Conservation (phyloP, 2,329 filamentous ascomycete species). For the Thelonectria discophora region DNA sequence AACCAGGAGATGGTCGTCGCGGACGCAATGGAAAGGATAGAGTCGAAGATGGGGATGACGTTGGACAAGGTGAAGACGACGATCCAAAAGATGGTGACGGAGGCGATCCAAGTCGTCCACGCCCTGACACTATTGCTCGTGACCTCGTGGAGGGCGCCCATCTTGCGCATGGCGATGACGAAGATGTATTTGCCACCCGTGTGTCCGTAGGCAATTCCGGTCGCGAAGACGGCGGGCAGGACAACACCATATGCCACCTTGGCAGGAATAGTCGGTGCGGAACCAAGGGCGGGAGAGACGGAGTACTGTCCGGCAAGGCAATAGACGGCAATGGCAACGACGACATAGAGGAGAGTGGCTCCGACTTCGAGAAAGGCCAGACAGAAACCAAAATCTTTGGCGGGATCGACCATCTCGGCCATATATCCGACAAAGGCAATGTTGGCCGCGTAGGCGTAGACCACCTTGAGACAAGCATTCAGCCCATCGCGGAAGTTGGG, state of each 20-base stretch:
- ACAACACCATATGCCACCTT: conserved; percentile 47
- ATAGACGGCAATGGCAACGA: conserved; percentile 46
- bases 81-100: conserved; percentile 46
- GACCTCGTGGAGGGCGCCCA: conserved; percentile 44
- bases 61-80: conserved; percentile 47
- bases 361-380: conserved; percentile 46
- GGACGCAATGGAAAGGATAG: conserved; percentile 47
- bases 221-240: conserved; percentile 44
- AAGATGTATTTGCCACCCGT: conserved; percentile 47
- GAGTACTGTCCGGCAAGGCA: conserved; percentile 46
- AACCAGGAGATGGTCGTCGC: conserved; percentile 49
- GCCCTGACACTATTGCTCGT: conserved; percentile 45
- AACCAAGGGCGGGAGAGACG: conserved; percentile 47
- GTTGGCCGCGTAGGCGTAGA: conserved; percentile 44
- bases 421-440: conserved; percentile 46
- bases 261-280: conserved; percentile 44
- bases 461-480: conserved; percentile 42
- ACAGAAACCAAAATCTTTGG: conserved; percentile 44
- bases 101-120: conserved; percentile 47
- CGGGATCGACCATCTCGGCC: conserved; percentile 47
- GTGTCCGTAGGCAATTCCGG: conserved; percentile 45
- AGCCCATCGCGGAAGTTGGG: conserved; percentile 40
- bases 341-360: conserved; percentile 45
- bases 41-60: conserved; percentile 49
- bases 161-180: conserved; percentile 44